Evolutionary conservation across 2,329 filamentous ascomycete species (phyloP), one percentile per base, ranked within the genome.

Genomic region (Zasmidium citrigriseum): DNA sequence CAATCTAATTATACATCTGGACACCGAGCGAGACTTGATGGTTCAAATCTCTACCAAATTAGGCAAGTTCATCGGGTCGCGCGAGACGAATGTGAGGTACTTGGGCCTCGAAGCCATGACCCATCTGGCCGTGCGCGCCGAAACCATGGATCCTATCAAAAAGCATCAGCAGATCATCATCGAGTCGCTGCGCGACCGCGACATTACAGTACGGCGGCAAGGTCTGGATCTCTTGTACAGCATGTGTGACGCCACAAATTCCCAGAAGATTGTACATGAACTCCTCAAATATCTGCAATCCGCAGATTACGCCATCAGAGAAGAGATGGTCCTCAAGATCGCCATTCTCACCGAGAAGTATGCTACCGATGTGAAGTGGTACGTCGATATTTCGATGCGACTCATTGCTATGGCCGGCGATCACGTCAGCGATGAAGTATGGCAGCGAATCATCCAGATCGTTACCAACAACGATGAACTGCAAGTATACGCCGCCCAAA

Each of bases 261-360:
- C 95, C 7, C 89, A 91, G 64, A 88, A 91, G 10, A 96, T 99
- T 65, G 95, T 99, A 41, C 89, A 90, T 60, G 95, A 99, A 77
- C 86, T 99, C 52, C 78, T 99, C 54, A 91, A 93, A 66, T 98
- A 97, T 75, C 84, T 99, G 9, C 93, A 97, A 71, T 96, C 91
- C 56, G 95, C 95, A 49, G 95, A 99, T 75, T 99, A 96, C 75
- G 93, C 93, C 4, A 97, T 99, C 68, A 87, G 96, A 63, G 96
- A 99, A 78, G 95, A 99, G 75, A 99, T 99, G 95, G 95, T 98
- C 3, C 82, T 99, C 63, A 99, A 99, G 78, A 96, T 99, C 76
- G 95, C 95, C 53, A 99, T 99, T 70, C 77, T 99, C 64, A 98
- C 96, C 0, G 95, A 99, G 74, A 98, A 98, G 73, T 99, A 99